A percentile compares a stretch with the other conserved stretches of the same genome.
Evolutionary conservation across 352 stramenopile genomes (phyloP).

Genomic region (Aphanomyces euteiches): DNA sequence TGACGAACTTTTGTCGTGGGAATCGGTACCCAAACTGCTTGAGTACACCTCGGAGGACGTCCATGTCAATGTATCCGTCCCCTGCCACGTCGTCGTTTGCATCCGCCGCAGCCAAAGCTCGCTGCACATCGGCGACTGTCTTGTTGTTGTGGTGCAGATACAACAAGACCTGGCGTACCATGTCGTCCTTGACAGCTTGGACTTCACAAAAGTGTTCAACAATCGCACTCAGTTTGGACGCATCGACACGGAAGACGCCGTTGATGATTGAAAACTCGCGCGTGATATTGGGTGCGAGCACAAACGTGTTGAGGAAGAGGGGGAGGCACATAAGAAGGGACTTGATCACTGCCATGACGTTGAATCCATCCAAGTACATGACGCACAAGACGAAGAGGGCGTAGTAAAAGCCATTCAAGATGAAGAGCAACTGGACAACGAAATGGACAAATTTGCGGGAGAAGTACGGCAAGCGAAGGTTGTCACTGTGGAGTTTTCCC

Average conservation of each 20-base stretch:
- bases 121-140: neutral
- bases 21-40: slow-evolving; percentile 30
- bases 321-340: slow-evolving; percentile 37
- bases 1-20: slow-evolving; percentile 25
- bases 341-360: slow-evolving; percentile 30
- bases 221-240: slow-evolving; percentile 47
- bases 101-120: slow-evolving; percentile 7
- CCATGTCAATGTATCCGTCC: slow-evolving; percentile 27
- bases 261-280: slow-evolving; percentile 59
- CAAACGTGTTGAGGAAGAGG: slow-evolving; percentile 53
- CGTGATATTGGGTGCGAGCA: slow-evolving; percentile 57
- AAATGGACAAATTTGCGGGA: slow-evolving; percentile 67
- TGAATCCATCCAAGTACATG: slow-evolving; percentile 44
- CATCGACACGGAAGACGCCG: slow-evolving; percentile 55
- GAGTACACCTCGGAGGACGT: slow-evolving; percentile 12
- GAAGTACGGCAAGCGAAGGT: slow-evolving; percentile 44
- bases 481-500: slow-evolving; percentile 9
- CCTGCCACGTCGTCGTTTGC: slow-evolving; percentile 20
- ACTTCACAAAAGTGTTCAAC: slow-evolving; percentile 60
- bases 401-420: slow-evolving; percentile 69
- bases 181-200: slow-evolving; percentile 19
- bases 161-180: slow-evolving; percentile 7
- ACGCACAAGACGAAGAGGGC: slow-evolving; percentile 61
- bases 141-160: neutral
- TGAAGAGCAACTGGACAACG: slow-evolving; percentile 52